These are phyloP conservation scores for Neofusicoccum ribis DNA, from an alignment of 2,329 filamentous ascomycete genomes.

Conservation along the genomic window DNA sequence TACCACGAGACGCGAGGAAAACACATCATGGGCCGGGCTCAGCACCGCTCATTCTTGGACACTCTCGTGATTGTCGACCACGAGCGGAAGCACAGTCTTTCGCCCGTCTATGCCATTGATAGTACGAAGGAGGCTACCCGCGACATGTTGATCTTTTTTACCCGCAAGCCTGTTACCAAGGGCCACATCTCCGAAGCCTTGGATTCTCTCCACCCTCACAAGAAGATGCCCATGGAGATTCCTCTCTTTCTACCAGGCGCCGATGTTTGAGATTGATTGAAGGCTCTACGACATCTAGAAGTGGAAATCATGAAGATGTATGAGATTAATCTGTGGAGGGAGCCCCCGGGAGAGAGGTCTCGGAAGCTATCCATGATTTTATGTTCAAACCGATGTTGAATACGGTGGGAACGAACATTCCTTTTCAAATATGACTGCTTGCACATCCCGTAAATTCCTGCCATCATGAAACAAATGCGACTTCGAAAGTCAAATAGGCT, in stretches of 20 bases:
- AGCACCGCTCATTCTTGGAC: slow-evolving; percentile 30
- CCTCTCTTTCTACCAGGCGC: neutral
- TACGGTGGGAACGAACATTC: neutral
- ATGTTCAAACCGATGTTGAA: neutral
- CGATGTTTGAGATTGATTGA: neutral
- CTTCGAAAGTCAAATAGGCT: no score
- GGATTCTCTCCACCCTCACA: slow-evolving; percentile 29
- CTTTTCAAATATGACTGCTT: neutral
- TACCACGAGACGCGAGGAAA: slow-evolving; percentile 25
- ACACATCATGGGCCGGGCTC: slow-evolving; percentile 26
- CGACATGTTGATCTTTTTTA: slow-evolving; percentile 36
- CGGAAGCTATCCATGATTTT: neutral
- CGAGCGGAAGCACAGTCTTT: slow-evolving; percentile 32
- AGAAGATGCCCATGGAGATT: slow-evolving; percentile 22
- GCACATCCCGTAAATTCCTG: neutral
- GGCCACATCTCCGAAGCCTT: slow-evolving; percentile 28
- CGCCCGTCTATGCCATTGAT: slow-evolving; percentile 28
- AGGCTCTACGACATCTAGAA: neutral
- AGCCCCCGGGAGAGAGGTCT: neutral
- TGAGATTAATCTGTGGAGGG: neutral
- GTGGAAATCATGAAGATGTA: neutral
- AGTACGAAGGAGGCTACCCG: slow-evolving; percentile 26
- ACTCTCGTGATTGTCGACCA: slow-evolving; percentile 32
- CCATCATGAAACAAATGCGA: neutral
- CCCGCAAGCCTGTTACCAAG: slow-evolving; percentile 28